These are phyloP conservation scores for Podaxis sp. DNA, from an alignment of 768 basidiomycete species.

Conservation along the genomic window DNA sequence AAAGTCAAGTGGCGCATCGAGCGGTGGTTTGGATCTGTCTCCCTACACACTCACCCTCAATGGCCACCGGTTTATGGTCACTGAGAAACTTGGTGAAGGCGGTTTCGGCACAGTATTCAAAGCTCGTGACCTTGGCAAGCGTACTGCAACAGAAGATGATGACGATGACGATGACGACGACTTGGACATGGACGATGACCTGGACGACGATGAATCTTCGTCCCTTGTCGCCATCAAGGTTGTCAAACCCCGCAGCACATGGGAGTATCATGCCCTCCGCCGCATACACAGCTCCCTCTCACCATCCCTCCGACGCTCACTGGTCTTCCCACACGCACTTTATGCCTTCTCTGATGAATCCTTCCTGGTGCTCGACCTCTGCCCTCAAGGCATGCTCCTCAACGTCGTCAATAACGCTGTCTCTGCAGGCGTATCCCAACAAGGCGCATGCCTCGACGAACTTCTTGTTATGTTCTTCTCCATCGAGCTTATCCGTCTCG, in stretches of 20 bases:
- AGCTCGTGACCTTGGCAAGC: conserved; percentile 57
- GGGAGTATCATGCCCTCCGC: conserved; percentile 90
- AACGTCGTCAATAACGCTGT: conserved; percentile 87
- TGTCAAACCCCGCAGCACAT: conserved; percentile 83
- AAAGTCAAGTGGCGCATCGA: conserved; percentile 38
- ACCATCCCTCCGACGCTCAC: conserved; percentile 54
- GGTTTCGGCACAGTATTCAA: conserved; percentile 97
- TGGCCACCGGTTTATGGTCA: conserved; percentile 65
- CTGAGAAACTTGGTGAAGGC: conserved; percentile 93
- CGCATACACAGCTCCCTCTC: conserved; percentile 73
- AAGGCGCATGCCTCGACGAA: conserved; percentile 85
- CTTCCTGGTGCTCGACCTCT: conserved; percentile 84
- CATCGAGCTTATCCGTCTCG: conserved; percentile 79
- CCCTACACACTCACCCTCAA: conserved; percentile 59
- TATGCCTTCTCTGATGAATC: conserved; percentile 90
- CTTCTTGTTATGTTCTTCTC: conserved; percentile 94
- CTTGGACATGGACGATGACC: conserved; percentile 52
- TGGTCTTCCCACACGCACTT: conserved; percentile 76
- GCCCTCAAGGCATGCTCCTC: conserved; percentile 89
- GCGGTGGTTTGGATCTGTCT: conserved; percentile 35
- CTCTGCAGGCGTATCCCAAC: conserved; percentile 72
- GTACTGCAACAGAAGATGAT: conserved; percentile 43
- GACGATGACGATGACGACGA: conserved; percentile 51
- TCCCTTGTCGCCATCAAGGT: conserved; percentile 85
- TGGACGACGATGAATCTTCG: conserved; percentile 53